phyloP scores from a whole-genome alignment of 2,329 filamentous ascomycete species.

The Penicillium sp. region DNA sequence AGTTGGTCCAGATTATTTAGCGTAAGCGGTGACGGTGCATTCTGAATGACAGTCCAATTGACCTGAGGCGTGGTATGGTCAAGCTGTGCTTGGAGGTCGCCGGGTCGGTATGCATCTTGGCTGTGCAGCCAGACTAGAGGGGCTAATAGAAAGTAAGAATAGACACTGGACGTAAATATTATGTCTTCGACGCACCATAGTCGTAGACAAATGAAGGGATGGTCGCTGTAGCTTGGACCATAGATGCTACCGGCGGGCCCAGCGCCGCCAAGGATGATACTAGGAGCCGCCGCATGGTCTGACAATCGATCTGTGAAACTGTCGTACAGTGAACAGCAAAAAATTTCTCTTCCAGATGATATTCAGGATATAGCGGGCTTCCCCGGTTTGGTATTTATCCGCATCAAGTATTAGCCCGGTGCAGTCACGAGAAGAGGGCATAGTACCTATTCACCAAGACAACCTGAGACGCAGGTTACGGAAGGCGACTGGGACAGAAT shows the following conservation, averaged over 20 bases:
- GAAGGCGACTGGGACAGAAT: background rate
- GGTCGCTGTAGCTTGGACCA: constrained; percentile 1
- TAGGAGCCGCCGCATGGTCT: background rate
- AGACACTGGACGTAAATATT: background rate
- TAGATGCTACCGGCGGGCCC: constrained; percentile 1
- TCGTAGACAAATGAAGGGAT: constrained; percentile 49
- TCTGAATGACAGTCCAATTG: constrained; percentile 43
- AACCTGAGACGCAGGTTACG: background rate
- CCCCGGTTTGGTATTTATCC: background rate
- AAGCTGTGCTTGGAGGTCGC: constrained; percentile 51
- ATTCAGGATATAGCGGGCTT: background rate
- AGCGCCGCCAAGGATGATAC: constrained; percentile 10
- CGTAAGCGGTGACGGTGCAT: constrained; percentile 43
- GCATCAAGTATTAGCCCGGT: constrained; percentile 6
- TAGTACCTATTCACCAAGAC: background rate
- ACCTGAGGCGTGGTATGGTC: constrained; percentile 49
- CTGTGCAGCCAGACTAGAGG: constrained; percentile 55
- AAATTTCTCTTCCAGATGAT: background rate
- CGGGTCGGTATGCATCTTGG: constrained; percentile 52
- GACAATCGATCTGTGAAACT: background rate
- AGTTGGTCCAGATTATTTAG: constrained; percentile 52
- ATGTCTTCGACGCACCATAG: constrained; percentile 41
- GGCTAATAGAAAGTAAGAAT: constrained; percentile 36
- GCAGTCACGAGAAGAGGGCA: constrained; percentile 1
- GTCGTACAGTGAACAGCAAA: background rate